Base-by-base conservation (phyloP, 257 asterid species). In the Leonotis leonurus region DNA sequence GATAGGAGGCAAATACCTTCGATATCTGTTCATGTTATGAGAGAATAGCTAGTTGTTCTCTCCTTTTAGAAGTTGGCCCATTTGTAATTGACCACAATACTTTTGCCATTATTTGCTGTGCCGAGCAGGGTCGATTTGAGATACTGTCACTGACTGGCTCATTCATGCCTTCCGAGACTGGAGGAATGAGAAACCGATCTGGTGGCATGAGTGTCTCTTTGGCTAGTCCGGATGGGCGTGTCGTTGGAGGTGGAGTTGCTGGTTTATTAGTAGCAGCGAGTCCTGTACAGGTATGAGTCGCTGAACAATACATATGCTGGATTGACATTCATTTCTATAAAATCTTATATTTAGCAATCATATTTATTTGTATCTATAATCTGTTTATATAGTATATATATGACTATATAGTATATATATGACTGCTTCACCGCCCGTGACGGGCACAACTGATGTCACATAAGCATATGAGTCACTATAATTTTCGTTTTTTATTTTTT, bases 131-230 rank as follows among this genome's bases (percentile, higher is more conserved):
- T 24, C 95, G 92, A 1, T 91, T 91, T 64, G 98, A 91, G 87
- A 91, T 91, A 68, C 87, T 91, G 3, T 88, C 98, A 0, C 75
- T 91, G 79, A 81, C 80, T 0, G 98, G 98, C 58, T 91, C 96
- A 7, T 91, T 88, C 64, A 83, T 81, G 93, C 95, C 95, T 39
- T 76, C 87, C 0, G 98, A 91, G 69, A 80, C 65, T 16, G 97
- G 97, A 46, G 97, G 96, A 52, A 85, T 89, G 75, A 86, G 88
- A 69, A 89, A 86, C 73, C 73, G 97, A 73, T 75, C 97, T 2
- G 98, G 98, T 2, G 98, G 98, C 22, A 91, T 91, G 98, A 91
- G 97, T 33, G 95, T 88, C 33, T 91, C 98, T 18, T 75, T 91
- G 74, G 94, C 86, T 14, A 84, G 95, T 64, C 95, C 98, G 0